Evolutionary conservation across 495 filamentous ascomycete species (phyloP).

Genomic region (Xylaria curta): DNA sequence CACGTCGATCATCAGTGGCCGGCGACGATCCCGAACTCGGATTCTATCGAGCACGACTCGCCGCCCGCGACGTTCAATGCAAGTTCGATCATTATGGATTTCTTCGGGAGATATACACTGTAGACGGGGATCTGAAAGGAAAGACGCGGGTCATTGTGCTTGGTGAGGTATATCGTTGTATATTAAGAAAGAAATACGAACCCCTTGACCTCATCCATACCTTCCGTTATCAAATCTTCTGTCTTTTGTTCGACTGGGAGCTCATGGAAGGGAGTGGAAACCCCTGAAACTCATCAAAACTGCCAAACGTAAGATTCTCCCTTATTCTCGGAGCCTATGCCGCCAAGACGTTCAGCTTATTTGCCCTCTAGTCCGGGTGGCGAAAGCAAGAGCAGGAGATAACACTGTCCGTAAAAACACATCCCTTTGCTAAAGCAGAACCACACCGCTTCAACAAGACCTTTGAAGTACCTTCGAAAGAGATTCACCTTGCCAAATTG

Average conservation of each 20-base stretch:
- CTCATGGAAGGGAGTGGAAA: not conserved
- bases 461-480: too few relatives aligned
- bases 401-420: too few relatives aligned
- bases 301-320: not conserved
- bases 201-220: not conserved
- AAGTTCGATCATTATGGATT: constrained; percentile 48
- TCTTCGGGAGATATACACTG: constrained; percentile 41
- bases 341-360: too few relatives aligned
- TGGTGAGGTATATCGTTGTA: not conserved
- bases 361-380: too few relatives aligned
- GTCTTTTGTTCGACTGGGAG: not conserved
- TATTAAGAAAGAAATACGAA: not conserved
- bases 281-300: too few relatives aligned
- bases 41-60: constrained; percentile 37
- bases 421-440: too few relatives aligned
- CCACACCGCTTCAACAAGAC: too few relatives aligned
- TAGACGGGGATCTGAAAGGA: not conserved
- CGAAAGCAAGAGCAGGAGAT: too few relatives aligned
- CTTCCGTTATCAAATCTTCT: not conserved
- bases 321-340: not conserved
- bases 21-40: constrained; percentile 46
- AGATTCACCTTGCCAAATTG: too few relatives aligned
- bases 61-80: constrained; percentile 45
- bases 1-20: constrained; percentile 55
- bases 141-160: too few relatives aligned